Evolutionary conservation across 805 yeast species (phyloP).

Genomic region (Isabelozyma rhagii): DNA sequence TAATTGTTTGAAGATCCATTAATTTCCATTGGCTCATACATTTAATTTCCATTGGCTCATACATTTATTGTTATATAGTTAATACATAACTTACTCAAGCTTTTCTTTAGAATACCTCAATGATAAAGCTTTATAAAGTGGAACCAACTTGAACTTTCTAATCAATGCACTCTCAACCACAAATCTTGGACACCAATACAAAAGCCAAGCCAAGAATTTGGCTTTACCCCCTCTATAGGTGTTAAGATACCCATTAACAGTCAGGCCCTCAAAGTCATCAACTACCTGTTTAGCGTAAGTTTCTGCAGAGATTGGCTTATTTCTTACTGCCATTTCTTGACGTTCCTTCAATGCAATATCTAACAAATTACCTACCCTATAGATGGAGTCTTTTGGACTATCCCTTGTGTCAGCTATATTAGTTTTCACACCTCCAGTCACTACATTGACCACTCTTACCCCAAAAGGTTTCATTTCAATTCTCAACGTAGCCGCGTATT

Average conservation of each 20-base stretch:
- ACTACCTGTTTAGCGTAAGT: conserved; percentile 54
- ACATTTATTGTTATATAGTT: too few species aligned
- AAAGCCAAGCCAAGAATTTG: conserved; percentile 27
- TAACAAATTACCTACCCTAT: conserved; percentile 47
- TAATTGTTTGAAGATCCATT: too few species aligned
- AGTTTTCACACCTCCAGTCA: conserved; percentile 77
- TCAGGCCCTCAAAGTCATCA: conserved; percentile 39
- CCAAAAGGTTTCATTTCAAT: conserved; percentile 70
- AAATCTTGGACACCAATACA: conserved; percentile 44
- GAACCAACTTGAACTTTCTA: conserved; percentile 29
- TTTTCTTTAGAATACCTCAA: conserved; percentile 14
- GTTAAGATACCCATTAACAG: conserved; percentile 42
- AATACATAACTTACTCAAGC: background rate
- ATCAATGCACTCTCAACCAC: conserved; percentile 40
- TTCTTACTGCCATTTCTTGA: conserved; percentile 55
- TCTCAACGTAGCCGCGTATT: conserved; percentile 60
- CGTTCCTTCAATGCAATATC: conserved; percentile 46
- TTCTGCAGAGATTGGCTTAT: conserved; percentile 59
- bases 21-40: too few species aligned
- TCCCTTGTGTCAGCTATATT: conserved; percentile 66
- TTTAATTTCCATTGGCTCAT: too few species aligned
- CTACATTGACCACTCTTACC: conserved; percentile 63
- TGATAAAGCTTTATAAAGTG: conserved; percentile 20
- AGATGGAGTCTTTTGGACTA: conserved; percentile 54
- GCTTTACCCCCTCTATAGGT: conserved; percentile 56